Conservation (phyloP, 768 basidiomycete species). For the Termitomyces sp. region DNA sequence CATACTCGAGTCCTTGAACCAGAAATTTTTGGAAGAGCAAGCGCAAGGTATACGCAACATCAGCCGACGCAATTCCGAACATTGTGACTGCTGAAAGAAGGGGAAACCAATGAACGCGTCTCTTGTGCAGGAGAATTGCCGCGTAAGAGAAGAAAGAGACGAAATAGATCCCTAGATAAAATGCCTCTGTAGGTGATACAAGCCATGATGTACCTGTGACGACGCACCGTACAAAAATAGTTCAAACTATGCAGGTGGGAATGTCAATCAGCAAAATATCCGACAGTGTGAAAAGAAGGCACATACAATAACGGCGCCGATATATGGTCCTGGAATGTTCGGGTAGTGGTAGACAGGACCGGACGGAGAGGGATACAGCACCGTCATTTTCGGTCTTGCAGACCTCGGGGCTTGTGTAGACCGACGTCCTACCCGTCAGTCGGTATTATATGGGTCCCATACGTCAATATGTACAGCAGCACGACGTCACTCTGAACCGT, state of each 20-base stretch:
- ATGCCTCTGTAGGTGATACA: background rate
- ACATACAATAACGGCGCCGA: conserved; percentile 9
- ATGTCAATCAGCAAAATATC: background rate
- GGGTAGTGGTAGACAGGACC: conserved; percentile 8
- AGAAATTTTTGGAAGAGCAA: conserved; percentile 11
- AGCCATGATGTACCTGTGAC: background rate
- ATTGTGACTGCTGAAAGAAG: conserved; percentile 4
- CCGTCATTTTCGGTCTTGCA: background rate
- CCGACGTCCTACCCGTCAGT: background rate
- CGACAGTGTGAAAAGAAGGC: background rate
- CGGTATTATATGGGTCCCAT: background rate
- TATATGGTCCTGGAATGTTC: conserved; percentile 3
- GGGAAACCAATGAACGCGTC: background rate
- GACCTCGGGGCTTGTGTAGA: background rate
- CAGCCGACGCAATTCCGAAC: conserved; percentile 15
- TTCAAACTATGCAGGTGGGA: conserved; percentile 11
- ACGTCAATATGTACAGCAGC: background rate
- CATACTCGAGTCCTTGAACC: conserved; percentile 6
- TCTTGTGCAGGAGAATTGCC: conserved; percentile 4
- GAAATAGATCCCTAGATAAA: conserved; percentile 12
- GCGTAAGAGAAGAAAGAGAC: conserved; percentile 7
- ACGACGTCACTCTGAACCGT: background rate
- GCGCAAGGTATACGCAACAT: conserved; percentile 12
- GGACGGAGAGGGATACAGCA: conserved; percentile 4
- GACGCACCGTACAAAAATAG: conserved; percentile 15